These are phyloP conservation scores for Podospora didyma DNA, from an alignment of 495 filamentous ascomycete genomes.

Conservation along the genomic window DNA sequence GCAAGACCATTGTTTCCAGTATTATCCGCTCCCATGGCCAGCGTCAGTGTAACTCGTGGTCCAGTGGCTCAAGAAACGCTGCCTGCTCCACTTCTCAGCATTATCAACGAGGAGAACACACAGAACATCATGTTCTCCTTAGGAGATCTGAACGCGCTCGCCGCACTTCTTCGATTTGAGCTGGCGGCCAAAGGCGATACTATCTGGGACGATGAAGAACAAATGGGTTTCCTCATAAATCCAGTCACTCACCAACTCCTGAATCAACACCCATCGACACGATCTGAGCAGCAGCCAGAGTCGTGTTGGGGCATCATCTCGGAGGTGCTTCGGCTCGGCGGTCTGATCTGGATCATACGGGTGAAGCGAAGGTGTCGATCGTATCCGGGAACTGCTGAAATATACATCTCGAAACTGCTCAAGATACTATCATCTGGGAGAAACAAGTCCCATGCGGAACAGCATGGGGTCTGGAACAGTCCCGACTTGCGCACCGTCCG, in stretches of 20 bases:
- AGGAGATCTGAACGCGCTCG: background rate
- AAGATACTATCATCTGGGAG: background rate
- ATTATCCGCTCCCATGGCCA: background rate
- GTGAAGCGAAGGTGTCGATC: constrained; percentile 4
- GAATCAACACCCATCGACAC: background rate
- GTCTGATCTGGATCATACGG: background rate
- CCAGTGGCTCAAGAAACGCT: background rate
- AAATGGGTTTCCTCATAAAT: background rate
- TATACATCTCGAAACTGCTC: background rate
- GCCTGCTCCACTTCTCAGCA: background rate
- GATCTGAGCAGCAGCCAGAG: background rate
- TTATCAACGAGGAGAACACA: background rate
- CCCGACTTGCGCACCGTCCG: background rate
- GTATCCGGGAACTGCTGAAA: background rate
- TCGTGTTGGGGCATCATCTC: background rate
- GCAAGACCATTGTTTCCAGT: background rate
- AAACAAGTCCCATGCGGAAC: background rate
- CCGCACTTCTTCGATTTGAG: background rate
- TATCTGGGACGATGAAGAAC: background rate
- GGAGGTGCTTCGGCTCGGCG: background rate
- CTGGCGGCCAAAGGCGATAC: background rate
- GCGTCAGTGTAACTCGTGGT: background rate
- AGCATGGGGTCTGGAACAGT: background rate
- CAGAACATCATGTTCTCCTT: background rate
- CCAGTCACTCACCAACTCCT: background rate